Conservation (phyloP, 169 alveolate genomes). For the Babesia bovis region DNA sequence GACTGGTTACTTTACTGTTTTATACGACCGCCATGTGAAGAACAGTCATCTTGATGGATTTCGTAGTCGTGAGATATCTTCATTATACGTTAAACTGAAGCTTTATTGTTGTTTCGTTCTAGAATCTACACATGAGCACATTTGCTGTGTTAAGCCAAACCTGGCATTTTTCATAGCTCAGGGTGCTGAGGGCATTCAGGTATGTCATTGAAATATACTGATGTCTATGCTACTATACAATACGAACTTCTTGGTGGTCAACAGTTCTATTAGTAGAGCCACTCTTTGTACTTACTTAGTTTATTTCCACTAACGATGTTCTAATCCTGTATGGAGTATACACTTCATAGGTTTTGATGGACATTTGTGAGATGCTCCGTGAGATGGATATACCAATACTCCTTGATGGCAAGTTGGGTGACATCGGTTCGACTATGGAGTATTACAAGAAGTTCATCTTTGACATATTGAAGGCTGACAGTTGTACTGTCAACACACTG, state of each 20-base stretch:
- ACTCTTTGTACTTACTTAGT: too few species aligned
- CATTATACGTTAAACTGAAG: conserved; percentile 48
- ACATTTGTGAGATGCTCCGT: conserved; percentile 65
- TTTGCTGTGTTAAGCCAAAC: conserved; percentile 73
- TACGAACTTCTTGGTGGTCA: too few species aligned
- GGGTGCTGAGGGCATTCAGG: conserved; percentile 76
- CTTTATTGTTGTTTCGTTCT: conserved; percentile 71
- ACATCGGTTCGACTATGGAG: conserved; percentile 77
- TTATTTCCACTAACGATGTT: too few species aligned
- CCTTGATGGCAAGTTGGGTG: conserved; percentile 75
- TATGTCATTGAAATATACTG: background rate
- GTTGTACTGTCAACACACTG: conserved; percentile 74
- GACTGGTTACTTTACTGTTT: conserved; percentile 58
- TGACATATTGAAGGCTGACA: conserved; percentile 70
- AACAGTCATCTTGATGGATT: conserved; percentile 32
- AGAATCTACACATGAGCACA: conserved; percentile 65
- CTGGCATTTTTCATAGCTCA: conserved; percentile 77
- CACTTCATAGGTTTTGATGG: conserved; percentile 60
- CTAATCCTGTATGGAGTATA: background rate
- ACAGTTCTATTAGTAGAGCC: too few species aligned
- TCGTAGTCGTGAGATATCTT: conserved; percentile 12
- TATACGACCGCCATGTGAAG: conserved; percentile 39
- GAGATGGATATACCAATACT: conserved; percentile 65
- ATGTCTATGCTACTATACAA: too few species aligned
- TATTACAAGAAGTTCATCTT: conserved; percentile 75